Base-by-base conservation (phyloP, 2,329 filamentous ascomycete species). In the Aureobasidium sp. region DNA sequence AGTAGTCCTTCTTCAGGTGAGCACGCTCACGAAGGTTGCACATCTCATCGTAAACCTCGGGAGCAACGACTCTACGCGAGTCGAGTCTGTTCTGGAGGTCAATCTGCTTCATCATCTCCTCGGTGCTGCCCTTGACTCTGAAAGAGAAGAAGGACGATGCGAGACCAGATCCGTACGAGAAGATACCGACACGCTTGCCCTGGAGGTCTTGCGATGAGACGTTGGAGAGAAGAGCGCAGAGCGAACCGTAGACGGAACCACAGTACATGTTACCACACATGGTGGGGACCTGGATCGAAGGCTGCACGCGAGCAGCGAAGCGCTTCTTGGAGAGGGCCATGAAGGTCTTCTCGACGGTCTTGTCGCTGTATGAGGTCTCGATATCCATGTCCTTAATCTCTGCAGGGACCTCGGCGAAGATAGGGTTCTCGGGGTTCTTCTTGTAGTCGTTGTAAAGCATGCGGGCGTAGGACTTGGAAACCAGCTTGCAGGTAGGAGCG, bases 191-290 rank as follows among this genome's bases (percentile, higher is more conserved):
- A 61, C 78, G 76, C 76, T 80, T 81, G 71, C 78, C 79, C 67
- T 77, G 74, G n/a, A 79, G 69, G 23, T 75, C 72, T 56, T 75
- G 72, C 66, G 73, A 76, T 67, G 72, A 70, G 46, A 80, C 69
- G 68, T 80, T 80, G 70, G 74, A 68, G 63, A 82, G 66, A 63
- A 82, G 69, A 56, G 78, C 79, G 68, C 75, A 74, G 63, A 82
- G 74, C 66, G 78, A 79, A 63, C 74, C 76, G 72, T 80, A 82
- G 59, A 82, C 79, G 64, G 77, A 79, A 34, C 77, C 79, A 65
- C 76, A 79, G 77, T 82, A 82, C 79, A 82, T 82, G 77, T 82
- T 82, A 61, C 79, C 79, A 73, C 79, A 81, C 74, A 77, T 76
- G 66, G 79, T 81, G 9, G 79, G 79, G 27, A 80, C 76, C 66